Percentiles rank a stretch among this genome's conserved stretches.
These are phyloP conservation scores for Rugosomyces carneus DNA, from an alignment of 1,284 basidiomycete genomes.

Conservation along the genomic window DNA sequence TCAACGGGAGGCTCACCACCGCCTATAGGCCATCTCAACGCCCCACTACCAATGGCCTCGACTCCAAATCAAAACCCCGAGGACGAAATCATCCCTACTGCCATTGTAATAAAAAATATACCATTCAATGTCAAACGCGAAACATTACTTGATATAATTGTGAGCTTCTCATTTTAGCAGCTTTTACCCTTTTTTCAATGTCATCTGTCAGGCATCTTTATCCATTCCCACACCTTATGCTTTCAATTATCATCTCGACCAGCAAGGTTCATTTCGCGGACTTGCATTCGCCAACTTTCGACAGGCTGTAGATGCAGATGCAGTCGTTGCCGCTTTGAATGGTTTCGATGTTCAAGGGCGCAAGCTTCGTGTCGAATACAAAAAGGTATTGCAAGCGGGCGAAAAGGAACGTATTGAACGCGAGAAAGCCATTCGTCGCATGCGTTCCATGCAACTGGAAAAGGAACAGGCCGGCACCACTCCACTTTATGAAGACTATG, in stretches of 20 bases:
- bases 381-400: slow-evolving; percentile 97
- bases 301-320: slow-evolving; percentile 85
- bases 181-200: slow-evolving; percentile 8
- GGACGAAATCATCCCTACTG: slow-evolving; percentile 97
- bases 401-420: slow-evolving; percentile 99
- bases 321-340: slow-evolving; percentile 92
- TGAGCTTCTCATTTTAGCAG: slow-evolving; percentile 35
- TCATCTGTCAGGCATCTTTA: slow-evolving; percentile 66
- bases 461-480: slow-evolving; percentile 50
- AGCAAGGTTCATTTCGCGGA: slow-evolving; percentile 93
- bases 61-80: slow-evolving; percentile 51
- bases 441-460: slow-evolving; percentile 94
- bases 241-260: slow-evolving; percentile 98
- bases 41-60: slow-evolving; percentile 40
- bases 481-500: slow-evolving; percentile 66
- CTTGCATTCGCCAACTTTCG: slow-evolving; percentile 99
- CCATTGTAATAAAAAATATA: slow-evolving; percentile 99
- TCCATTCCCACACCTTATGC: slow-evolving; percentile 98
- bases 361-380: slow-evolving; percentile 98
- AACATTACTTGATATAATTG: slow-evolving; percentile 93
- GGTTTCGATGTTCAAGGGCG: slow-evolving; percentile 97
- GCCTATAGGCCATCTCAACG: slow-evolving; percentile 52
- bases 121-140: slow-evolving; percentile 97
- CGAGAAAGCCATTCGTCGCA: slow-evolving; percentile 97
- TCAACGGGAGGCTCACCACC: slow-evolving; percentile 79